phyloP scores from a whole-genome alignment of 2,329 filamentous ascomycete species.

The Xylaria sp. region DNA sequence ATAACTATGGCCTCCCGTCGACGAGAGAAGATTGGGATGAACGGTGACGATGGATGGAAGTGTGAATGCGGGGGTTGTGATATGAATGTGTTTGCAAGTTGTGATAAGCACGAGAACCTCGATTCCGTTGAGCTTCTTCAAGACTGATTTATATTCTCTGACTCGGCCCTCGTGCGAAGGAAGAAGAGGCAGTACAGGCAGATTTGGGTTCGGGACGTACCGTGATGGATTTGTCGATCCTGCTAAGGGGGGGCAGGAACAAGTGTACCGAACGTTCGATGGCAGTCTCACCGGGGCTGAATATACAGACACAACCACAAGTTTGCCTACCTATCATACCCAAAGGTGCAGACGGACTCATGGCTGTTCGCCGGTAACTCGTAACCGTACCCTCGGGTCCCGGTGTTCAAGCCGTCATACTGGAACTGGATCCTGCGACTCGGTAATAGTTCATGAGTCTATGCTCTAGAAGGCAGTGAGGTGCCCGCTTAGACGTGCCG shows the following conservation, averaged over 20 bases:
- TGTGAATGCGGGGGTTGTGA: neutral
- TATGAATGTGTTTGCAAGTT: no score
- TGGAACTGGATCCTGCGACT: constrained; percentile 29
- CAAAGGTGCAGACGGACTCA: constrained; percentile 5
- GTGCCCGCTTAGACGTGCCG: constrained; percentile 13
- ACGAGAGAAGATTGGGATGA: neutral
- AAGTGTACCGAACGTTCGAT: constrained; percentile 21
- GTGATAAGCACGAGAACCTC: constrained; percentile 6
- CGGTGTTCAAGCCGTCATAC: constrained; percentile 15
- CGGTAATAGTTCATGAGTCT: no score
- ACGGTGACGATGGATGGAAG: neutral
- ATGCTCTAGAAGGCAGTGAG: constrained; percentile 21
- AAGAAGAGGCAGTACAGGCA: constrained; percentile 12
- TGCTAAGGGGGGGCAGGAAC: constrained; percentile 13
- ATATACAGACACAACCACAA: constrained; percentile 13
- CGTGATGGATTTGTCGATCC: constrained; percentile 26
- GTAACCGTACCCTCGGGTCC: constrained; percentile 1
- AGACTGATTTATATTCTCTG: constrained; percentile 29
- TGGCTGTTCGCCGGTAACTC: constrained; percentile 4
- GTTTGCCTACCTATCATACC: constrained; percentile 13
- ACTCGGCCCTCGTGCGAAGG: neutral
- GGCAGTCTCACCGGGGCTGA: constrained; percentile 13
- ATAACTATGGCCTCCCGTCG: neutral
- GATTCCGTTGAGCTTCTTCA: constrained; percentile 8
- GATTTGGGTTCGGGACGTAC: constrained; percentile 21